Base-by-base conservation (phyloP, 2,329 filamentous ascomycete genomes). In the Eutypella sp. region DNA sequence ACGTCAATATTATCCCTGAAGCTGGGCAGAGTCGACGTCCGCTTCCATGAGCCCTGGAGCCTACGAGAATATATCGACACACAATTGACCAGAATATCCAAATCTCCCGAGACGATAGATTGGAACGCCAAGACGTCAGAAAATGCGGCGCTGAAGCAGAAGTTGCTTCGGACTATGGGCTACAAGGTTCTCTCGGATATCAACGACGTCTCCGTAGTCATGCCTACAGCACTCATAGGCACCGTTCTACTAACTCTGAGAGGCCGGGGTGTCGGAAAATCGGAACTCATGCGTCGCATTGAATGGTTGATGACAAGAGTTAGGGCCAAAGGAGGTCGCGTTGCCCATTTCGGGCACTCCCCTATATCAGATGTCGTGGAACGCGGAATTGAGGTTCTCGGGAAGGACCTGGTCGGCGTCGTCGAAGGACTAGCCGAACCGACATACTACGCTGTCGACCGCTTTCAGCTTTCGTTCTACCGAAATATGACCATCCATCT, bases 401-500 rank as follows among this genome's bases (percentile, higher is more conserved):
- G 93, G 0, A 88, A 89, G 44, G 87, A 93, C 42, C 77, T 99
- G 2, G 90, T 99, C 0, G 89, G 91, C 4, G 73, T 84, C 4
- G 76, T 95, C 0, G 78, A 84, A 31, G 89, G 85, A 1, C 70
- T 99, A 5, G 86, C 87, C 0, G 93, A 99, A 63, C 88, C 89
- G 16, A 97, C 93, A 0, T 97, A 89, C 67, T 96, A 89, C 59
- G 93, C 93, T 4, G 90, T 96, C 33, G 93, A 99, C 65, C 81
- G 90, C 44, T 99, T 99, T 72, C 93, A 99, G 63, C 78, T 99
- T 9, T 96, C 90, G 0, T 99, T 99, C 67, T 99, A 99, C 69
- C 85, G 93, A 43, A 99, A 99, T 67, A 97, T 97, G 93, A 96
- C 92, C 0, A 99, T 99, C 50, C 93, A 99, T 63, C 78, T 99